A percentile compares a stretch with the other conserved stretches of the same genome.
These are phyloP conservation scores for Gossypium gossypioides DNA, from an alignment of 441 rosid genomes.

Conservation along the genomic window DNA sequence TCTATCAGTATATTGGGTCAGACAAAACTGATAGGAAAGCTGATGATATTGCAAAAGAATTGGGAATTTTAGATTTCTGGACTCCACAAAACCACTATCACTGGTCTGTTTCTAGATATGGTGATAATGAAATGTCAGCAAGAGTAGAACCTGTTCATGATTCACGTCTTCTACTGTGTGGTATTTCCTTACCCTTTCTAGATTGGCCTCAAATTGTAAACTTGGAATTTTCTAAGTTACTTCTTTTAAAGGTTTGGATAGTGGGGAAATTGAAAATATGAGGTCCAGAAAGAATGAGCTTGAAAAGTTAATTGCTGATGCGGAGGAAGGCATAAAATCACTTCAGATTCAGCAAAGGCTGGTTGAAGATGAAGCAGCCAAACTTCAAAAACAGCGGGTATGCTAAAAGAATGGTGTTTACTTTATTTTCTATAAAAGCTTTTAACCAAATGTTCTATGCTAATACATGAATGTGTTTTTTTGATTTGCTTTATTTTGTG, in stretches of 20 bases:
- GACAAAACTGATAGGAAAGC: conserved; percentile 76
- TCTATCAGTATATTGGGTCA: conserved; percentile 68
- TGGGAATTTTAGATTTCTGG: conserved; percentile 79
- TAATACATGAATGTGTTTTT: neutral
- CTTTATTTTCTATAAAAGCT: neutral
- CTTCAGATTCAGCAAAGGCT: conserved; percentile 49
- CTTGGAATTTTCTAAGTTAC: neutral
- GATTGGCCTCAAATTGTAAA: neutral
- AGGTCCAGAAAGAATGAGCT: conserved; percentile 50
- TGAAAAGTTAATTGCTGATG: conserved; percentile 36
- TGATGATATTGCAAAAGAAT: conserved; percentile 53
- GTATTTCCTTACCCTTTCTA: conserved; percentile 28
- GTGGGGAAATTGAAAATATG: conserved; percentile 63
- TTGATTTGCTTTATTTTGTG: neutral
- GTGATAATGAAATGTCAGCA: conserved; percentile 53
- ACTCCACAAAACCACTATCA: conserved; percentile 91
- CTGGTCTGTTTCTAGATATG: conserved; percentile 84
- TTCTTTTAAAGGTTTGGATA: conserved; percentile 42
- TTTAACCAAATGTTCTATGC: neutral
- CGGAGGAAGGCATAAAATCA: conserved; percentile 41
- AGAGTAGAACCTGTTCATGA: conserved; percentile 59
- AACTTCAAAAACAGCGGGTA: conserved; percentile 65
- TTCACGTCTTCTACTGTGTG: conserved; percentile 65
- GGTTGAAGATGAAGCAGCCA: conserved; percentile 65
- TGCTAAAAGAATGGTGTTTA: conserved; percentile 11